Evolutionary conservation across 2,329 filamentous ascomycete genomes (phyloP).

Genomic region (Diplodia seriata): DNA sequence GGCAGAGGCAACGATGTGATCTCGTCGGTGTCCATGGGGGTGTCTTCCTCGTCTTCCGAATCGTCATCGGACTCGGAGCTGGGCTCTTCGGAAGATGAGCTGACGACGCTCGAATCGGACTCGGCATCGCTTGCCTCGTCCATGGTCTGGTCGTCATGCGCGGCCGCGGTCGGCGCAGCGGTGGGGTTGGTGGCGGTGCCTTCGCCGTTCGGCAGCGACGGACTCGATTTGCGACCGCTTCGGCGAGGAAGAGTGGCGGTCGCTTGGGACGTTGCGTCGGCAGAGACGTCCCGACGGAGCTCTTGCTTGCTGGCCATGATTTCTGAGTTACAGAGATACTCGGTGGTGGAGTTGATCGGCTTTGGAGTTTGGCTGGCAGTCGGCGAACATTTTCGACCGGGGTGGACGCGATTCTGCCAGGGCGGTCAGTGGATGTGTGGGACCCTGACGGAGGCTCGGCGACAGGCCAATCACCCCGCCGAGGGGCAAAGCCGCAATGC

Average conservation of each 20-base stretch:
- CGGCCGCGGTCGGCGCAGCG: not conserved
- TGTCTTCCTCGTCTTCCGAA: constrained; percentile 38
- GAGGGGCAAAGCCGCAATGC: constrained; percentile 14
- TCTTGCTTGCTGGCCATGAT: constrained; percentile 20
- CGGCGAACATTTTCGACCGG: constrained; percentile 30
- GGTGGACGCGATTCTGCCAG: constrained; percentile 5
- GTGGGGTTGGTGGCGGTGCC: not conserved
- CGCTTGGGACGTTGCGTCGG: not conserved
- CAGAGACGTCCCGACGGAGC: not conserved
- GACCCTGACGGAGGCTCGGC: not conserved
- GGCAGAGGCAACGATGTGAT: constrained; percentile 19
- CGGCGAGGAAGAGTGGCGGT: constrained; percentile 15
- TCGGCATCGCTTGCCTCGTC: constrained; percentile 18
- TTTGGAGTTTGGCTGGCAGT: not conserved
- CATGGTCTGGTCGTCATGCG: constrained; percentile 1
- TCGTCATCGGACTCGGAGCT: constrained; percentile 42
- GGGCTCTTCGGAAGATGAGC: constrained; percentile 47
- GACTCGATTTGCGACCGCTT: constrained; percentile 10
- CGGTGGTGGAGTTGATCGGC: not conserved
- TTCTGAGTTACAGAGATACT: not conserved
- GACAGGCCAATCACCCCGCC: constrained; percentile 22
- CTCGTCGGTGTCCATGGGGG: constrained; percentile 24
- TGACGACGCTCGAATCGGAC: constrained; percentile 22
- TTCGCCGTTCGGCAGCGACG: constrained; percentile 1
- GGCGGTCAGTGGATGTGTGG: constrained; percentile 6